Base-by-base conservation (phyloP, 345 rosid species). In the Pugionium cornutum region DNA sequence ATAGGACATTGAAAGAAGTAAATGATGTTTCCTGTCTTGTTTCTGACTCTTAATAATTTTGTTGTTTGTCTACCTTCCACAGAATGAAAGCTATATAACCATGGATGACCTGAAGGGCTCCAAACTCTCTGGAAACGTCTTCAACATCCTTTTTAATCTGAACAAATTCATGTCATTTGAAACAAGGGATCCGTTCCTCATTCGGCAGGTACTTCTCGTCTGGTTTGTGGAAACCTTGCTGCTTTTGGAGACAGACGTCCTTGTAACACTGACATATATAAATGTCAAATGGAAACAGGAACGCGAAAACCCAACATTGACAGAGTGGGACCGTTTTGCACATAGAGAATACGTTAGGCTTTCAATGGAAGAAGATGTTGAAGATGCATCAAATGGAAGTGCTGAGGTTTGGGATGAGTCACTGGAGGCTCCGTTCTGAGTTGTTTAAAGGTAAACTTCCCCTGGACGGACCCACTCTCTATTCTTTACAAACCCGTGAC, bases 321-420 rank as follows among this genome's bases (percentile, higher is more conserved):
- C 98, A 40, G 98, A 92, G 34, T 92, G 98, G 98, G 98, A 92
- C 75, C 86, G 98, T 5, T 92, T 92, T 82, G 96, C 98, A 1
- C 98, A 92, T 79, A 81, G 98, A 81, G 98, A 92, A 75, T 92
- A 92, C 58, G 89, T 92, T 18, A 82, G 98, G 76, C 96, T 92
- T 32, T 92, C 98, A 26, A 89, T 92, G 98, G 98, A 92, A 80
- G 98, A 92, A 77, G 98, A 92, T 68, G 98, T 89, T 5, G 98
- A 92, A 77, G 98, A 87, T 79, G 96, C 88, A 54, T 92, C 98
- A 3, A 89, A 92, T 78, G 98, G 98, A 68, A 92, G 96, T 81
- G 96, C 91, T 54, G 98, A 92, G 64, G 95, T 89, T 45, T 92
- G 98, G 98, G 98, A 92, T 74, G 98, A 92, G 80, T 87, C 98